Evolutionary conservation across 495 filamentous ascomycete species (phyloP).

Genomic region (Talaromyces thailandensis): DNA sequence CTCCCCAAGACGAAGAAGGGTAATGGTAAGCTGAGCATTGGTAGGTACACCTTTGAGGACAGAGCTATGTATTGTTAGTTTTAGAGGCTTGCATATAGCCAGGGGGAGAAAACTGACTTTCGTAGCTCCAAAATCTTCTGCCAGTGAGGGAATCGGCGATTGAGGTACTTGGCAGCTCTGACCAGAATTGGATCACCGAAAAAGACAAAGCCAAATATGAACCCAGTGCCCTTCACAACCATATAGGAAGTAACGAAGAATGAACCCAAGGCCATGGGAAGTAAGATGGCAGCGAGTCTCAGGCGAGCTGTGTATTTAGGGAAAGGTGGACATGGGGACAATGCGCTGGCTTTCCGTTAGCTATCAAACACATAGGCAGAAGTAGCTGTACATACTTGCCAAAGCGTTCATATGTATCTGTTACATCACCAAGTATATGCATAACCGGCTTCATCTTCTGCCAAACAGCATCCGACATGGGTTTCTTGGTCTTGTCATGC

Average conservation of each 20-base stretch:
- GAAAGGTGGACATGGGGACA: conserved; percentile 75
- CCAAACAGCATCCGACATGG: conserved; percentile 72
- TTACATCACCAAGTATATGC: conserved; percentile 63
- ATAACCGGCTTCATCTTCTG: conserved; percentile 66
- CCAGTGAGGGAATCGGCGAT: conserved; percentile 65
- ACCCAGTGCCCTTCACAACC: conserved; percentile 60
- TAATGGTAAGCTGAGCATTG: conserved; percentile 79
- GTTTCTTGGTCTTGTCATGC: conserved; percentile 79
- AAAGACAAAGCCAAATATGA: conserved; percentile 62
- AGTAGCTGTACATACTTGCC: conserved; percentile 45
- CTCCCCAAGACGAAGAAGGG: conserved; percentile 78
- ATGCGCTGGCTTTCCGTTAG: conserved; percentile 37
- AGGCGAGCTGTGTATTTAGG: conserved; percentile 52
- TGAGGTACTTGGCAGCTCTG: conserved; percentile 49
- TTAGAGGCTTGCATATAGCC: too few species aligned
- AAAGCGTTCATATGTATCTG: conserved; percentile 74
- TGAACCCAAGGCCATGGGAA: conserved; percentile 45
- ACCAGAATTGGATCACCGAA: conserved; percentile 71
- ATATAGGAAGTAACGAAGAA: conserved; percentile 62
- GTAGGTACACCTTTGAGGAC: conserved; percentile 79
- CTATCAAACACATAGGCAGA: neutral
- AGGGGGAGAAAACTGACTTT: conserved; percentile 49
- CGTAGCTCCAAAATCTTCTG: conserved; percentile 60
- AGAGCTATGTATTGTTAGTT: too few species aligned
- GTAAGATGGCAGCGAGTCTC: conserved; percentile 51